A percentile compares a stretch with the other conserved stretches of the same genome.
Evolutionary conservation across 345 rosid species (phyloP).

Genomic region (Salix caprea): DNA sequence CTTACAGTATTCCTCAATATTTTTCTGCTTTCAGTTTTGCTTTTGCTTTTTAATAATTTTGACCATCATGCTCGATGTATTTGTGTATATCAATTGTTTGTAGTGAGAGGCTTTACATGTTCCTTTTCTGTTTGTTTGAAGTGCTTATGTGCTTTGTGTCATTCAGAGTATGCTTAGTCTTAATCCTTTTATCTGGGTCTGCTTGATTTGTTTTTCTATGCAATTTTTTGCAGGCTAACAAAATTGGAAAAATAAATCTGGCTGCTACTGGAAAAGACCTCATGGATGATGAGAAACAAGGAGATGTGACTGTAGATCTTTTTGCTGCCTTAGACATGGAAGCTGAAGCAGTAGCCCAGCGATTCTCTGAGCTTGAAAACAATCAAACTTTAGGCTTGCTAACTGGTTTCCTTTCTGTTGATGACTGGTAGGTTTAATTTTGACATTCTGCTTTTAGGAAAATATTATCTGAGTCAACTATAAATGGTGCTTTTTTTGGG

Average conservation of each 20-base stretch:
- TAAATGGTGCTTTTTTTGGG: too few species aligned
- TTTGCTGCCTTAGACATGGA: slow-evolving; percentile 91
- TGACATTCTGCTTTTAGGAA: background rate
- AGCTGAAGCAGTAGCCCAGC: slow-evolving; percentile 78
- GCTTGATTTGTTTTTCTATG: background rate
- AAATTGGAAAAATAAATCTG: slow-evolving; percentile 94
- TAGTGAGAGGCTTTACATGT: background rate
- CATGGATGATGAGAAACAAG: slow-evolving; percentile 99
- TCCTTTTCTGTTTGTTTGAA: background rate
- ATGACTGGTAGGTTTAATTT: slow-evolving; percentile 71
- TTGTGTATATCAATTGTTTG: slow-evolving; percentile 4
- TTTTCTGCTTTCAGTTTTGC: background rate
- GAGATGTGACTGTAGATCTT: slow-evolving; percentile 86
- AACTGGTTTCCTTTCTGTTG: slow-evolving; percentile 86
- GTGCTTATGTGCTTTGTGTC: background rate
- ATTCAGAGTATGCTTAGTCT: background rate
- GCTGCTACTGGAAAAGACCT: slow-evolving; percentile 99
- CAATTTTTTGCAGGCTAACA: slow-evolving; percentile 65
- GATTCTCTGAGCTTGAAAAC: slow-evolving; percentile 69
- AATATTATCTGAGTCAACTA: background rate
- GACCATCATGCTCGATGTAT: background rate
- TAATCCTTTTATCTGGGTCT: background rate
- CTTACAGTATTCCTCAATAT: background rate
- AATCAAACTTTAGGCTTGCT: slow-evolving; percentile 93
- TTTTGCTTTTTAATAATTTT: background rate